These are phyloP conservation scores for Leccinum boreale DNA, from an alignment of 768 basidiomycete genomes.

Conservation along the genomic window DNA sequence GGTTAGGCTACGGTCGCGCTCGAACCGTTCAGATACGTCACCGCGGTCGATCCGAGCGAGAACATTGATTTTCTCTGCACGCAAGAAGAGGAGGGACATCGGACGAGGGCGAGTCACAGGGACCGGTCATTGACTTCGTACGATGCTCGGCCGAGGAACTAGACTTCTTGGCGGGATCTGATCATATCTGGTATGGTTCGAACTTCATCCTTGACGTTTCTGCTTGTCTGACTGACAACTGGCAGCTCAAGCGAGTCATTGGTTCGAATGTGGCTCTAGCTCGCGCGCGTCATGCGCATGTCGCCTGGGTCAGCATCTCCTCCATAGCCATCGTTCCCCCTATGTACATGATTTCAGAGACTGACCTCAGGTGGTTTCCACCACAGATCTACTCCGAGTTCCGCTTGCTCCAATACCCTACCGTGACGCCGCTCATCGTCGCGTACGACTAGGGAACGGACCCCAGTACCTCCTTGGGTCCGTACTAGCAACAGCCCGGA, in stretches of 20 bases:
- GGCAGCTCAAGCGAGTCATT: slow-evolving; percentile 74
- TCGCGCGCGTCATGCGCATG: slow-evolving; percentile 55
- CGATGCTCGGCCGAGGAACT: slow-evolving; percentile 55
- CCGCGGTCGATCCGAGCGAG: slow-evolving; percentile 72
- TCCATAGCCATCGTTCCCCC: background rate
- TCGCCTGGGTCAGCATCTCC: slow-evolving; percentile 61
- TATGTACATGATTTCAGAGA: background rate
- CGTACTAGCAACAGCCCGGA: background rate
- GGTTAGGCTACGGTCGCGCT: slow-evolving; percentile 70
- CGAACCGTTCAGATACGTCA: slow-evolving; percentile 51
- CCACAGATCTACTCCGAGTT: slow-evolving; percentile 7
- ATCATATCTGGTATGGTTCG: slow-evolving; percentile 54
- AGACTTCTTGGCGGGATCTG: slow-evolving; percentile 50
- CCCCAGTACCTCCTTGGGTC: background rate
- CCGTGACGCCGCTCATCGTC: slow-evolving; percentile 3
- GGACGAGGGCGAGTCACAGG: slow-evolving; percentile 13
- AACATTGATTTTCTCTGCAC: slow-evolving; percentile 64
- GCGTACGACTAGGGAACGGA: slow-evolving; percentile 1
- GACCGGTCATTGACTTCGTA: slow-evolving; percentile 26
- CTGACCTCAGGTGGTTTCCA: background rate
- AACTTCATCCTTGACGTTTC: too few species aligned
- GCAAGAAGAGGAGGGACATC: slow-evolving; percentile 6
- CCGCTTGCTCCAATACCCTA: slow-evolving; percentile 1
- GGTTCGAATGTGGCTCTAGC: slow-evolving; percentile 82
- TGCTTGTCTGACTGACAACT: background rate